Percentiles rank a stretch among this genome's conserved stretches.
Conservation (phyloP, 108 stramenopile species). For the Cyclostephanos invisitatus region DNA sequence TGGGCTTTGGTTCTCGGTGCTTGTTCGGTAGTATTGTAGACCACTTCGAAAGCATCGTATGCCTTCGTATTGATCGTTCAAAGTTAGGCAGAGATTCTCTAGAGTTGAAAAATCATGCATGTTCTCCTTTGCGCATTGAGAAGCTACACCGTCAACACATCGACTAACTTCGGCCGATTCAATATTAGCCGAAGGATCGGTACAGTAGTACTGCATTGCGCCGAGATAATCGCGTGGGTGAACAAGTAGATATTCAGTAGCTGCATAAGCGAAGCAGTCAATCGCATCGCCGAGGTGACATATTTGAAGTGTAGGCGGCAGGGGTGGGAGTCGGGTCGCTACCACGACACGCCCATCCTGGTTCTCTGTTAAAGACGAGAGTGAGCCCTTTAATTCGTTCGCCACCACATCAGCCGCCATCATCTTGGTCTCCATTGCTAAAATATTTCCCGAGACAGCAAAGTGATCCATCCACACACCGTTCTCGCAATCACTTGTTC, state of each 20-base stretch:
- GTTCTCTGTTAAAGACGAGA: neutral
- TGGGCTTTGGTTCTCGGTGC: constrained; percentile 13
- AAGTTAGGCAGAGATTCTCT: constrained; percentile 26
- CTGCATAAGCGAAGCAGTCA: constrained; percentile 27
- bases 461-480: constrained; percentile 45
- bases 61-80: constrained; percentile 7
- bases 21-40: constrained; percentile 12
- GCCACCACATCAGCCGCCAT: constrained; percentile 18
- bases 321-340: neutral
- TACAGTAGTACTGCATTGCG: constrained; percentile 19
- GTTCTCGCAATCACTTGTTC: constrained; percentile 15
- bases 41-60: constrained; percentile 8
- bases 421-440: constrained; percentile 27
- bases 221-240: constrained; percentile 36
- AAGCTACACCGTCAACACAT: constrained; percentile 23
- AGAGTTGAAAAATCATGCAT: constrained; percentile 20
- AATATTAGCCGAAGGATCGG: constrained; percentile 22
- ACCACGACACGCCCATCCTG: neutral
- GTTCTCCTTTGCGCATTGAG: constrained; percentile 36
- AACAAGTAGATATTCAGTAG: constrained; percentile 37
- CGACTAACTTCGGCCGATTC: neutral
- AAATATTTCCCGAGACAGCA: constrained; percentile 16
- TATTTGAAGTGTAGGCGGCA: constrained; percentile 21
- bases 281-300: neutral
- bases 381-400: constrained; percentile 5